A percentile compares a stretch with the other conserved stretches of the same genome.
Evolutionary conservation across 768 basidiomycete species (phyloP).

Genomic region (Agaricus blazei): DNA sequence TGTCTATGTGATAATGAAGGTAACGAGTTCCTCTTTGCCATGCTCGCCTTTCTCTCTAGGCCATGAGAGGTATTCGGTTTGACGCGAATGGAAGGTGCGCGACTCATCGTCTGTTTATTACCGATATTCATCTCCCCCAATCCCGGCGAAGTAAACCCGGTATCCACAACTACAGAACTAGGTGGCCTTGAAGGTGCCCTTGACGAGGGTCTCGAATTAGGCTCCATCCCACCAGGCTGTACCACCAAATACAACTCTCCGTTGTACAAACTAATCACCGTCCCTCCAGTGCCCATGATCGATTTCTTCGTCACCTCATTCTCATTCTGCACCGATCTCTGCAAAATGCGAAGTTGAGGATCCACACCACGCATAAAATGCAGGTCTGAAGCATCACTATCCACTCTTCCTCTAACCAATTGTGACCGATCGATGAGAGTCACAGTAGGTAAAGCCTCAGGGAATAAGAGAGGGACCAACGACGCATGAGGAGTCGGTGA

Average conservation of each 20-base stretch:
- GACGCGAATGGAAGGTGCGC: conserved; percentile 75
- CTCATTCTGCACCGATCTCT: conserved; percentile 23
- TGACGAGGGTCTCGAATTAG: conserved; percentile 53
- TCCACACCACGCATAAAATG: conserved; percentile 55
- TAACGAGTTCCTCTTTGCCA: conserved; percentile 70
- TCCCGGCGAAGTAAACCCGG: conserved; percentile 14
- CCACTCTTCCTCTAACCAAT: conserved; percentile 62
- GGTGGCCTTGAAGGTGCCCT: conserved; percentile 66
- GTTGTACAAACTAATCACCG: conserved; percentile 66
- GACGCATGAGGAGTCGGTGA: conserved; percentile 26
- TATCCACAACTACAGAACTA: conserved; percentile 52
- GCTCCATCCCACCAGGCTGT: conserved; percentile 45
- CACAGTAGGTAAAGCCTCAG: conserved; percentile 65
- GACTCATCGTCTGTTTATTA: conserved; percentile 26
- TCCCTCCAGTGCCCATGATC: conserved; percentile 52
- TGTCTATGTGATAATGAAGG: conserved; percentile 67
- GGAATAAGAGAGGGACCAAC: conserved; percentile 66
- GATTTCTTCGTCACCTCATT: conserved; percentile 28
- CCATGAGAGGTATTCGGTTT: conserved; percentile 65
- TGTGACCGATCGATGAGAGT: conserved; percentile 64
- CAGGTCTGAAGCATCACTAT: conserved; percentile 61
- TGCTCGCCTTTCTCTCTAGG: conserved; percentile 71
- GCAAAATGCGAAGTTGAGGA: conserved; percentile 29
- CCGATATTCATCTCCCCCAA: conserved; percentile 27
- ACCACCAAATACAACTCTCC: conserved; percentile 73